These are phyloP conservation scores for Mycosphaerella arachidis DNA, from an alignment of 2,329 filamentous ascomycete genomes.

Conservation along the genomic window DNA sequence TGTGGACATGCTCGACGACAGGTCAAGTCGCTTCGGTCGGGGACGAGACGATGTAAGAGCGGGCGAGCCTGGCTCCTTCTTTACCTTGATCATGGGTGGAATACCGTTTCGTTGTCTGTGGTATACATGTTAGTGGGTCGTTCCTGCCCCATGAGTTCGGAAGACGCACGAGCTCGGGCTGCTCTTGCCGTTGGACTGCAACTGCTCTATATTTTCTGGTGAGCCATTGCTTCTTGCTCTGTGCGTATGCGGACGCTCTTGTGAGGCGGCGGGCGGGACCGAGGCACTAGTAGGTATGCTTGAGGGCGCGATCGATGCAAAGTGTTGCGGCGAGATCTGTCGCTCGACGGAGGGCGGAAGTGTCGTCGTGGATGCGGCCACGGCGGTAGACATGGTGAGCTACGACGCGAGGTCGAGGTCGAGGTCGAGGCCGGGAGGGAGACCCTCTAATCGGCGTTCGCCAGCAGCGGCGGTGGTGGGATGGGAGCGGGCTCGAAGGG, in stretches of 20 bases:
- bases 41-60: slow-evolving; percentile 69
- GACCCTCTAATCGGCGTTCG: neutral
- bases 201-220: slow-evolving; percentile 22
- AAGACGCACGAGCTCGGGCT: slow-evolving; percentile 47
- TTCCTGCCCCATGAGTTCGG: slow-evolving; percentile 21
- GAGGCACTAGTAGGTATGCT: slow-evolving; percentile 24
- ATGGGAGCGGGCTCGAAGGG: neutral
- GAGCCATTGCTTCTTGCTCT: slow-evolving; percentile 34
- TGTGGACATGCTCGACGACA: slow-evolving; percentile 53
- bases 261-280: slow-evolving; percentile 5
- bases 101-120: slow-evolving; percentile 51
- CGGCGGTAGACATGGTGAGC: slow-evolving; percentile 44
- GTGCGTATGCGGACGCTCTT: slow-evolving; percentile 28
- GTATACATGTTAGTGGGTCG: slow-evolving; percentile 17
- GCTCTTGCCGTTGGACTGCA: slow-evolving; percentile 47
- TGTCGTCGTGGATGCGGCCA: slow-evolving; percentile 41
- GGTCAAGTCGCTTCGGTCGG: slow-evolving; percentile 70
- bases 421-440: neutral
- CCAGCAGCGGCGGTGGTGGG: neutral
- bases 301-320: slow-evolving; percentile 40
- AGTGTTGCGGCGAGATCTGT: slow-evolving; percentile 39
- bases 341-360: slow-evolving; percentile 34
- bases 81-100: slow-evolving; percentile 80
- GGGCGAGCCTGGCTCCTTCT: slow-evolving; percentile 90
- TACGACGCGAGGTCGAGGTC: neutral